Evolutionary conservation across 1,284 basidiomycete genomes (phyloP).

Genomic region (Cryptococcus deneoformans): DNA sequence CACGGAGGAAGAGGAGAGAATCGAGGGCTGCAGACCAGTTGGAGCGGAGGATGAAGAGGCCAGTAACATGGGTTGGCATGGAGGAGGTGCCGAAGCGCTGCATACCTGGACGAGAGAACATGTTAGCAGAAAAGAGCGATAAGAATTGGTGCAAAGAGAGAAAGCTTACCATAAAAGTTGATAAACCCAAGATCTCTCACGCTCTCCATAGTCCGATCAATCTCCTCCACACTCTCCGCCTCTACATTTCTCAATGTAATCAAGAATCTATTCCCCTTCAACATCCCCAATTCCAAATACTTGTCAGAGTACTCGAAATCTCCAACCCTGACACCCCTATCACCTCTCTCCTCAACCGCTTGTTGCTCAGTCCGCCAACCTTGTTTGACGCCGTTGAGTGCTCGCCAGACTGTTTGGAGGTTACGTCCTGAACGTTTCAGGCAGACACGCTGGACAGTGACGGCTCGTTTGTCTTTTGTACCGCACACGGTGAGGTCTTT

Average conservation of each 20-base stretch:
- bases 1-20: slow-evolving; percentile 74
- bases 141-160: not conserved
- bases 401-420: slow-evolving; percentile 79
- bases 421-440: slow-evolving; percentile 74
- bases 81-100: slow-evolving; percentile 97
- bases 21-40: slow-evolving; percentile 86
- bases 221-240: slow-evolving; percentile 64
- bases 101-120: slow-evolving; percentile 64
- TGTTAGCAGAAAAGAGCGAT: not conserved
- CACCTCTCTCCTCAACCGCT: slow-evolving; percentile 69
- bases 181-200: slow-evolving; percentile 87
- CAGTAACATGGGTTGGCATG: slow-evolving; percentile 92
- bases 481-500: slow-evolving; percentile 88
- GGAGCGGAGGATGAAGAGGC: slow-evolving; percentile 78
- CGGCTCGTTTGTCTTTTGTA: slow-evolving; percentile 97
- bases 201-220: slow-evolving; percentile 74
- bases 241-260: slow-evolving; percentile 89
- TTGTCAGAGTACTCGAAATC: slow-evolving; percentile 82
- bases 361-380: slow-evolving; percentile 60
- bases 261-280: slow-evolving; percentile 93
- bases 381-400: slow-evolving; percentile 63
- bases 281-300: slow-evolving; percentile 84
- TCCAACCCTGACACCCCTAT: slow-evolving; percentile 82
- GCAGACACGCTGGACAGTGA: slow-evolving; percentile 90
- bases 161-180: slow-evolving; percentile 84